A percentile compares a stretch with the other conserved stretches of the same genome.
These are phyloP conservation scores for Aureobasidium sp. DNA, from an alignment of 2,329 filamentous ascomycete species.

Conservation along the genomic window DNA sequence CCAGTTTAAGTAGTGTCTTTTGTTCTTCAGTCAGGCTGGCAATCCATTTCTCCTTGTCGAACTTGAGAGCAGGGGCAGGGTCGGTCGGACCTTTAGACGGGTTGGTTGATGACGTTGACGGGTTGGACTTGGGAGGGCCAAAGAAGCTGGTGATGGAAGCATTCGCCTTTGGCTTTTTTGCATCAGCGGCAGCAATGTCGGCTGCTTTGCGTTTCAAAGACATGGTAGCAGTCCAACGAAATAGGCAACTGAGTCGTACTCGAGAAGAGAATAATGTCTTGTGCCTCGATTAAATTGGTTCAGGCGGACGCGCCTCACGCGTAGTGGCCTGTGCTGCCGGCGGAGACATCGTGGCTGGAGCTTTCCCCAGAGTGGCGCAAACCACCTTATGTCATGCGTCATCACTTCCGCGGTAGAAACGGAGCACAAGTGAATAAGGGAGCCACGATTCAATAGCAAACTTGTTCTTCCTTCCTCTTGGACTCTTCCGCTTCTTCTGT, in stretches of 20 bases:
- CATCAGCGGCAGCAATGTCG: constrained; percentile 36
- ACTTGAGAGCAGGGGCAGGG: constrained; percentile 44
- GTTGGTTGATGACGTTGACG: constrained; percentile 26
- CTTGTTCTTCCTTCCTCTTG: not conserved
- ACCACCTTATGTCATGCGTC: not conserved
- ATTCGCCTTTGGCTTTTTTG: constrained; percentile 52
- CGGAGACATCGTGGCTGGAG: not conserved
- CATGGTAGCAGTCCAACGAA: constrained; percentile 28
- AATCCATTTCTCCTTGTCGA: constrained; percentile 90
- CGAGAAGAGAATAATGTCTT: not conserved
- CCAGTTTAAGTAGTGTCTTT: constrained; percentile 71
- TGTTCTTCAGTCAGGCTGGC: constrained; percentile 72
- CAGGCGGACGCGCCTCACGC: constrained; percentile 4
- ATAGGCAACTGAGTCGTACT: not conserved
- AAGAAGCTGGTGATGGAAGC: constrained; percentile 88
- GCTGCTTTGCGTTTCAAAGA: constrained; percentile 47
- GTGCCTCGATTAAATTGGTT: not conserved
- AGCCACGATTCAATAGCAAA: not conserved
- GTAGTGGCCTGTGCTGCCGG: not conserved
- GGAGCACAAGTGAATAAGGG: not conserved
- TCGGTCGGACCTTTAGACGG: constrained; percentile 25
- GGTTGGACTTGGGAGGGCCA: constrained; percentile 53
- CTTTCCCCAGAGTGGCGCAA: constrained; percentile 1
- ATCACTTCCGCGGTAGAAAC: not conserved
- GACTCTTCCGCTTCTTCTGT: not conserved